These are phyloP conservation scores for Claviceps humidiphila DNA, from an alignment of 2,329 filamentous ascomycete genomes.

Conservation along the genomic window DNA sequence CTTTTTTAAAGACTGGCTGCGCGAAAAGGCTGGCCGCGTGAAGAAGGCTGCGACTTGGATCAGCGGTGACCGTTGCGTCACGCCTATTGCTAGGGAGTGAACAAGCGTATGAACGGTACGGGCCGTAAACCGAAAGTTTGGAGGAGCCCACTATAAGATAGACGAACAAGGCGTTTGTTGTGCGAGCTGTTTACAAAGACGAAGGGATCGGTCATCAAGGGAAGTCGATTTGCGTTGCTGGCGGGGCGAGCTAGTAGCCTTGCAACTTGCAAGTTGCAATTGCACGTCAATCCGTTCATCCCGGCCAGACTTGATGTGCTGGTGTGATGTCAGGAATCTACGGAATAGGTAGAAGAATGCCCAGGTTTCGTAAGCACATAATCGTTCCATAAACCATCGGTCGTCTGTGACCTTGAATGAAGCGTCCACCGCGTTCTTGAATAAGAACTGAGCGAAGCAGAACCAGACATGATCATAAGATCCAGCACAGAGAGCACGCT, in stretches of 20 bases:
- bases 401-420: too few relatives aligned
- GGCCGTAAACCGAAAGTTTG: not conserved
- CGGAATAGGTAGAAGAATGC: not conserved
- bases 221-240: not conserved
- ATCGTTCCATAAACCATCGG: not conserved
- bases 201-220: not conserved
- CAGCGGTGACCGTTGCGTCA: constrained; percentile 1
- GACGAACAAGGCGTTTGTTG: not conserved
- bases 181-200: not conserved
- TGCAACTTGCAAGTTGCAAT: not conserved
- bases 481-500: not conserved
- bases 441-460: not conserved
- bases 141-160: not conserved
- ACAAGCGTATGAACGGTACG: not conserved
- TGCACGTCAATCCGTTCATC: not conserved
- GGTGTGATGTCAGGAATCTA: not conserved
- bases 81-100: not conserved
- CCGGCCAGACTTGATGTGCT: not conserved
- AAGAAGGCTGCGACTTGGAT: not conserved
- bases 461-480: not conserved
- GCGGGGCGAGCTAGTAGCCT: constrained; percentile 1
- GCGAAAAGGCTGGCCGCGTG: not conserved
- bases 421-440: too few relatives aligned
- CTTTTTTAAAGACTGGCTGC: not conserved
- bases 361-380: not conserved